Evolutionary conservation across 2,329 filamentous ascomycete species (phyloP).

Genomic region (Botrytis byssoidea): DNA sequence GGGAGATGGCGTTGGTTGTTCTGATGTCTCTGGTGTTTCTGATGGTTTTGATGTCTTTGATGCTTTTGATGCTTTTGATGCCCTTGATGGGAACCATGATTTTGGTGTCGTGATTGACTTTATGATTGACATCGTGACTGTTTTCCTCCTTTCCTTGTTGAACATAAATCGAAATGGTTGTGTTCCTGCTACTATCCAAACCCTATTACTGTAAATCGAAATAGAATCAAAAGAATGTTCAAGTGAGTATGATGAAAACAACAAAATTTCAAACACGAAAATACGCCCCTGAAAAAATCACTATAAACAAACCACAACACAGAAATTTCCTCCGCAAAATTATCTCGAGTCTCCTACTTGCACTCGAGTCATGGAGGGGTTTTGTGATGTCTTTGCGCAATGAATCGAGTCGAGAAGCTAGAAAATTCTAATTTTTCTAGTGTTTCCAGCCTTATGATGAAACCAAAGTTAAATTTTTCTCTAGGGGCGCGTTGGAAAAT

Average conservation of each 20-base stretch:
- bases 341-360: background rate
- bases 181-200: background rate
- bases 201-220: background rate
- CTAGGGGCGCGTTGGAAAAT: background rate
- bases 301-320: background rate
- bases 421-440: background rate
- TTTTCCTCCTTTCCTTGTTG: background rate
- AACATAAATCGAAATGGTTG: background rate
- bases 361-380: background rate
- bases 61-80: background rate
- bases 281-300: background rate
- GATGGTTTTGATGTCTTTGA: background rate
- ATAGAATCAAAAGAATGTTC: background rate
- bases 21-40: background rate
- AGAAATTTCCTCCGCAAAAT: background rate
- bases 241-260: background rate
- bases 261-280: background rate
- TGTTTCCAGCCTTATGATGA: slow-evolving; percentile 3
- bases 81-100: background rate
- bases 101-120: background rate
- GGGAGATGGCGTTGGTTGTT: background rate
- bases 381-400: background rate
- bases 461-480: background rate
- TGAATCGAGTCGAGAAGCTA: background rate
- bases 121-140: background rate